These are phyloP conservation scores for Penicillium sp. DNA, from an alignment of 2,329 filamentous ascomycete genomes.

Conservation along the genomic window DNA sequence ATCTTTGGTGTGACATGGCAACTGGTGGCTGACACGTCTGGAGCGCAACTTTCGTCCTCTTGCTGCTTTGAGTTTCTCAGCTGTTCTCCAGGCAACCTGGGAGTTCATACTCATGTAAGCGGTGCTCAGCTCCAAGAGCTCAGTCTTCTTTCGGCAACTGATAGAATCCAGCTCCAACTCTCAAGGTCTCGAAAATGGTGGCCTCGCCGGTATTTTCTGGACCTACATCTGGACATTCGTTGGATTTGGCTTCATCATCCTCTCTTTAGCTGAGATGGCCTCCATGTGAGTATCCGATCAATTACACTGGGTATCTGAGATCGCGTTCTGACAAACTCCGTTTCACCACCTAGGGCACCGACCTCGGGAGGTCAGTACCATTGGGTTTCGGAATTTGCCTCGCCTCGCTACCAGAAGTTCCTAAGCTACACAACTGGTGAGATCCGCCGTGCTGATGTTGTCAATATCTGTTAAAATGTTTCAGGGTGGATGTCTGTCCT, in stretches of 20 bases:
- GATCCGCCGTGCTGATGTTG: neutral
- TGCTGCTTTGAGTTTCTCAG: conserved; percentile 34
- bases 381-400: conserved; percentile 59
- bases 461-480: neutral
- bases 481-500: conserved; percentile 52
- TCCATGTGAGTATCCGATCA: conserved; percentile 30
- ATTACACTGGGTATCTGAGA: neutral
- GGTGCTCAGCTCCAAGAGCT: too few relatives aligned
- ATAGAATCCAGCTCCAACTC: conserved; percentile 18
- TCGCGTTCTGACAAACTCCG: neutral
- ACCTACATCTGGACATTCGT: conserved; percentile 55
- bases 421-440: conserved; percentile 56
- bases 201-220: conserved; percentile 27
- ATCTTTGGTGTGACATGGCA: neutral
- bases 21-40: neutral
- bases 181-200: conserved; percentile 26
- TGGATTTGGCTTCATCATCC: conserved; percentile 65
- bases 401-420: conserved; percentile 51
- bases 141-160: neutral
- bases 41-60: conserved; percentile 34
- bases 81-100: conserved; percentile 36
- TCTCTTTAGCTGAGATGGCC: conserved; percentile 64
- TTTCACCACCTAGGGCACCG: neutral
- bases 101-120: conserved; percentile 36
- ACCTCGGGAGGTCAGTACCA: conserved; percentile 58